These are phyloP conservation scores for Fragaria ananassa DNA, from an alignment of 306 rosid genomes.

Conservation along the genomic window DNA sequence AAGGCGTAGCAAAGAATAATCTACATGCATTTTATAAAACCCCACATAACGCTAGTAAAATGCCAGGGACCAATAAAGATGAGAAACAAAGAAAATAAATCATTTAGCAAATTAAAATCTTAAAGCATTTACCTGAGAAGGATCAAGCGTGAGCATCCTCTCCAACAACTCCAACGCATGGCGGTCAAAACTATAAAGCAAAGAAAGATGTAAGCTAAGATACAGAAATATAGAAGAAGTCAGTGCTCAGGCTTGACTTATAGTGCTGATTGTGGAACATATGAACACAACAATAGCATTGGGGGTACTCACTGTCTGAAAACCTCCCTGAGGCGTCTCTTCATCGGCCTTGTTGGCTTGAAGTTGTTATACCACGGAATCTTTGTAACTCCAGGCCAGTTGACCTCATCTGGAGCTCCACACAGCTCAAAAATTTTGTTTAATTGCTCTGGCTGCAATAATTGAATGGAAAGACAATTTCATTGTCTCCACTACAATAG, in stretches of 20 bases:
- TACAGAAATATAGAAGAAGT: neutral
- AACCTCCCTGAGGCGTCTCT: slow-evolving; percentile 47
- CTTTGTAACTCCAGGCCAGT: slow-evolving; percentile 57
- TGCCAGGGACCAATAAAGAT: neutral
- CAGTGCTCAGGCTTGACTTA: neutral
- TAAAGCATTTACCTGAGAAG: slow-evolving; percentile 42
- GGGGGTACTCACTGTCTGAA: slow-evolving; percentile 47
- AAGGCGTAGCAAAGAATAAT: neutral
- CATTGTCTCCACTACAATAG: neutral
- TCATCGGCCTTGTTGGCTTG: slow-evolving; percentile 49
- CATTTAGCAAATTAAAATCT: neutral
- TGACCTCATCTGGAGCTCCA: slow-evolving; percentile 52
- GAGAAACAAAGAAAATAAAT: neutral
- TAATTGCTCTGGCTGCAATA: slow-evolving; percentile 46
- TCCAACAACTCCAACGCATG: slow-evolving; percentile 53
- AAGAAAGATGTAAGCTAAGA: slow-evolving; percentile 5
- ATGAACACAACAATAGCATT: neutral
- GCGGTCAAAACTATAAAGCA: slow-evolving; percentile 41
- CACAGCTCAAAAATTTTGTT: slow-evolving; percentile 53
- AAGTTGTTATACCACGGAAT: slow-evolving; percentile 57
- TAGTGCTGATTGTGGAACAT: neutral
- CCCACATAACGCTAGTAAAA: neutral
- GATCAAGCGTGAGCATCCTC: slow-evolving; percentile 50
- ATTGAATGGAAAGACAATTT: neutral
- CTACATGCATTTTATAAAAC: neutral